These are phyloP conservation scores for Prosopis cineraria DNA, from an alignment of 306 rosid genomes.

Conservation along the genomic window DNA sequence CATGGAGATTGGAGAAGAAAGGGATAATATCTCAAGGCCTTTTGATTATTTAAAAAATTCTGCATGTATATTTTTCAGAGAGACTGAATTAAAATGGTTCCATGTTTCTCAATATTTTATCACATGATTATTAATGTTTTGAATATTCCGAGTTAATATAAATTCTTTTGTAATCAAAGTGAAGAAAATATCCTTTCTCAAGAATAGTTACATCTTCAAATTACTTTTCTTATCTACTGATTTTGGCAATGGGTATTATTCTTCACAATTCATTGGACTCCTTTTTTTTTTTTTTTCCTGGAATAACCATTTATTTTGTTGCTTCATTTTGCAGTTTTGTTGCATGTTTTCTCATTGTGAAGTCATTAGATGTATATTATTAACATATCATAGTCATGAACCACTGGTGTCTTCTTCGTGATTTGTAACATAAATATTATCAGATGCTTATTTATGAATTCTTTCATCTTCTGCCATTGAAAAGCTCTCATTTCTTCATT, in stretches of 20 bases:
- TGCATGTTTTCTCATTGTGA: background rate
- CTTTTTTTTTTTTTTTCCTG: background rate
- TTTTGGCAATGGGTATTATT: background rate
- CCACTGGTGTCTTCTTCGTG: background rate
- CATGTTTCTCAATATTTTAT: background rate
- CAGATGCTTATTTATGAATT: background rate
- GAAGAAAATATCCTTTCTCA: background rate
- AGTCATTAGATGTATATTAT: background rate
- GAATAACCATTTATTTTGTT: background rate
- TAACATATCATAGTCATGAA: background rate
- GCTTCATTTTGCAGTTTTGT: background rate
- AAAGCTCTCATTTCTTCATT: conserved; percentile 19
- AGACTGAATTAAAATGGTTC: conserved; percentile 12
- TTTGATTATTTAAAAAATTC: background rate
- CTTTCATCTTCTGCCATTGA: background rate
- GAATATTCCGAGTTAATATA: background rate
- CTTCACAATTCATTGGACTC: background rate
- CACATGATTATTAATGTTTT: background rate
- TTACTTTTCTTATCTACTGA: background rate
- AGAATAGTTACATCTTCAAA: background rate
- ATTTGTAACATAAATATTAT: background rate
- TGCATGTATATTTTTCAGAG: conserved; percentile 6
- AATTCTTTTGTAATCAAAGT: background rate
- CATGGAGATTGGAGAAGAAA: conserved; percentile 4
- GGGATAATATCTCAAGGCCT: background rate